Percentiles rank a stretch among this genome's conserved stretches.
Conservation (phyloP, 495 filamentous ascomycete species). For the Neurospora sp. region DNA sequence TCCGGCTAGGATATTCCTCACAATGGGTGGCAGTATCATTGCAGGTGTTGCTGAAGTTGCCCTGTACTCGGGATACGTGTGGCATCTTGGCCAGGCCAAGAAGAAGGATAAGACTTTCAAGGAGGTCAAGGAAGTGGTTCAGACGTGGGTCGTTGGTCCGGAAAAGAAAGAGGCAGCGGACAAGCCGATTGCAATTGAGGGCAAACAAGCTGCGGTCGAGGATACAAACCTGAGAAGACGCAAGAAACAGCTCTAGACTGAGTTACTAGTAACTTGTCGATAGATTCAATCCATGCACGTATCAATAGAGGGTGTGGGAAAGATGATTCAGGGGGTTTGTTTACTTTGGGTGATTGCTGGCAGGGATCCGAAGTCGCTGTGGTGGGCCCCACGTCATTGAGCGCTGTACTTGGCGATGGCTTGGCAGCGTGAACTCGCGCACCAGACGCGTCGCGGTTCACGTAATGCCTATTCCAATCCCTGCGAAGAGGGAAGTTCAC, state of each 20-base stretch:
- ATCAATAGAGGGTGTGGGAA: background rate
- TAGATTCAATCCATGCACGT: background rate
- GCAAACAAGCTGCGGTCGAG: constrained; percentile 1
- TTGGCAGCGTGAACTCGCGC: background rate
- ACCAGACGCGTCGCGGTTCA: background rate
- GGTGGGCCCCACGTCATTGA: background rate
- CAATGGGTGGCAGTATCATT: constrained; percentile 54
- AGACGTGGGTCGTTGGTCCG: constrained; percentile 57
- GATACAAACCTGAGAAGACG: constrained; percentile 24
- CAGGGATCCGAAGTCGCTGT: background rate
- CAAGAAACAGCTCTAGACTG: constrained; percentile 5
- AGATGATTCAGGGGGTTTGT: background rate
- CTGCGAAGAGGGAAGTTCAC: background rate
- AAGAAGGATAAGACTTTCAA: constrained; percentile 49
- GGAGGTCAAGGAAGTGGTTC: constrained; percentile 61
- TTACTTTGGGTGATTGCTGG: background rate
- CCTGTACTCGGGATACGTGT: constrained; percentile 78
- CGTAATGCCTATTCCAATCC: background rate
- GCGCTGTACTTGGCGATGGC: background rate
- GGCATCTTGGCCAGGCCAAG: constrained; percentile 65
- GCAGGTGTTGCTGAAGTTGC: constrained; percentile 82
- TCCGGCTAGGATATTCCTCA: constrained; percentile 56
- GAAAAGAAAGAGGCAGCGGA: constrained; percentile 27
- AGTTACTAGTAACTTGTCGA: background rate
- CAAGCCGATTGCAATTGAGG: constrained; percentile 24